Base-by-base conservation (phyloP, 305 asterid genomes). In the Fraxinus floribunda region DNA sequence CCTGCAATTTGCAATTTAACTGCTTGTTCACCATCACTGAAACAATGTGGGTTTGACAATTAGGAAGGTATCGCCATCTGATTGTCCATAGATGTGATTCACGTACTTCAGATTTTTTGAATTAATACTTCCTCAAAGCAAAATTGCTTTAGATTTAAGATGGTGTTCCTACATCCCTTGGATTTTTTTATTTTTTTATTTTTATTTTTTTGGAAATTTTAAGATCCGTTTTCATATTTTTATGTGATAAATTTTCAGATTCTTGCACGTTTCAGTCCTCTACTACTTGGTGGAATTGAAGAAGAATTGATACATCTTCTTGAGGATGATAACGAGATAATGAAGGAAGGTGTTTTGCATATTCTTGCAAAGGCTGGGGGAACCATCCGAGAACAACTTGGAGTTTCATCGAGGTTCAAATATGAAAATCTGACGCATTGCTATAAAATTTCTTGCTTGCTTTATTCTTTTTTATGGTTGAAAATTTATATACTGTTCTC, bases 281-380 rank as follows among this genome's bases (percentile, higher is more conserved):
- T 85, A 81, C 91, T 97, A 78, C 98, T 97, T 71, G 86, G 90
- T 84, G 99, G 99, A 57, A 88, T 92, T 81, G 99, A 93, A 88
- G 97, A 93, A 87, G 96, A 94, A 82, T 89, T 97, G 88, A 89
- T 93, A 72, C 91, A 81, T 84, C 93, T 93, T 79, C 98, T 97
- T 76, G 98, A 97, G 90, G 99, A 95, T 88, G 98, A 97, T 73
- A 97, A 97, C 86, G 98, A 95, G 90, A 93, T 93, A 86, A 92
- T 95, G 80, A 97, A 95, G 88, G 99, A 97, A 91, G 99, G 99
- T 55, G 91, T 94, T 78, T 84, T 97, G 86, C 99, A 97, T 92
- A 91, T 95, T 88, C 94, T 97, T 81, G 98, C 99, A 49, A 97
- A 93, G 91, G 99, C 98, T 78, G 98, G 98, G 83, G 97, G 95